phyloP scores from a whole-genome alignment of 768 basidiomycete species.

The Galerina sulciceps region DNA sequence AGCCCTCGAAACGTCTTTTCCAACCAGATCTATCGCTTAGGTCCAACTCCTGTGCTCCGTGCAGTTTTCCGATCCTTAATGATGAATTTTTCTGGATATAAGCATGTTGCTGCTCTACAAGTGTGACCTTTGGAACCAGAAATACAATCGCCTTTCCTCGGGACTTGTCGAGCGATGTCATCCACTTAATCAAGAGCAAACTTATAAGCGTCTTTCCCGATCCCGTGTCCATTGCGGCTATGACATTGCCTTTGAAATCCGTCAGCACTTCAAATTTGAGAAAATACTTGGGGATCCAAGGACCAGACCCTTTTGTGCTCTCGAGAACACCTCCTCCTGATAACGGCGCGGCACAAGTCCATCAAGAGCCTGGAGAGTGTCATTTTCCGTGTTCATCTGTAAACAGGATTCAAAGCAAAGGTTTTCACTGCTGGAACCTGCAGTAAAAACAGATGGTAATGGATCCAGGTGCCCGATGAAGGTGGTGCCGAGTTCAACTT shows the following conservation, averaged over 20 bases:
- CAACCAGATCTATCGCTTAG: slow-evolving; percentile 69
- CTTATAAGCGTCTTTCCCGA: slow-evolving; percentile 82
- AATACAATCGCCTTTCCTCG: slow-evolving; percentile 72
- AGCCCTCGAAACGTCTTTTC: slow-evolving; percentile 60
- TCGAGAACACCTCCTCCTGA: slow-evolving; percentile 73
- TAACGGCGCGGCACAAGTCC: slow-evolving; percentile 50
- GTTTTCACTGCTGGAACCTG: too few relatives aligned
- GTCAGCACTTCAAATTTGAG: neutral
- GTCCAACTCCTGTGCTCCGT: slow-evolving; percentile 74
- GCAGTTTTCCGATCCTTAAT: slow-evolving; percentile 67
- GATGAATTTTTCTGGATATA: slow-evolving; percentile 70
- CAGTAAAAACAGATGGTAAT: too few relatives aligned
- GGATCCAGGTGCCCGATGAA: too few relatives aligned
- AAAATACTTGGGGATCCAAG: neutral
- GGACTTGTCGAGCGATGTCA: slow-evolving; percentile 53
- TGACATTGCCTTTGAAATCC: slow-evolving; percentile 57
- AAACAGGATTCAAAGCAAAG: neutral
- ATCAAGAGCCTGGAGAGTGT: neutral
- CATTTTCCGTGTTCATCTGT: neutral
- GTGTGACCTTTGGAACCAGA: slow-evolving; percentile 82
- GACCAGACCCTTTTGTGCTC: slow-evolving; percentile 51
- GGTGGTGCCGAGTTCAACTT: too few relatives aligned
- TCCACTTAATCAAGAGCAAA: slow-evolving; percentile 78
- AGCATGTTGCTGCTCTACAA: slow-evolving; percentile 82
- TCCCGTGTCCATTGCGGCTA: slow-evolving; percentile 78